A percentile compares a stretch with the other conserved stretches of the same genome.
phyloP scores from a whole-genome alignment of 2,329 filamentous ascomycete genomes.

The Tolypocladium ophioglossoides region DNA sequence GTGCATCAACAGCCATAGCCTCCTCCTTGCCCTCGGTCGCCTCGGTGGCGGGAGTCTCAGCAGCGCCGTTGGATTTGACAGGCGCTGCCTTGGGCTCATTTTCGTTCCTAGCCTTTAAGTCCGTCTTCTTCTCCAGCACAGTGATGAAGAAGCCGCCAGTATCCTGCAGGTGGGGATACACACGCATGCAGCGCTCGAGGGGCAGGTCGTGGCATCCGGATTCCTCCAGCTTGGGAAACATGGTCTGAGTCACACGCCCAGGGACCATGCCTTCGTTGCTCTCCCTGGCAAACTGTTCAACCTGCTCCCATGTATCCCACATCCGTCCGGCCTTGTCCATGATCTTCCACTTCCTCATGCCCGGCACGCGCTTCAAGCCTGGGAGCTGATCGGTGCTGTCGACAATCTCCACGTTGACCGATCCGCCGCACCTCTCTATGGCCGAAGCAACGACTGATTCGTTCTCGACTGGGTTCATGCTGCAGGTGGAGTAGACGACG shows the following conservation, averaged over 20 bases:
- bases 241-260: slow-evolving; percentile 62
- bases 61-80: slow-evolving; percentile 2
- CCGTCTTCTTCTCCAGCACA: slow-evolving; percentile 81
- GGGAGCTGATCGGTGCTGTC: slow-evolving; percentile 74
- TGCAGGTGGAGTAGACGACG: slow-evolving; percentile 97
- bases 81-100: slow-evolving; percentile 32
- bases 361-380: slow-evolving; percentile 63
- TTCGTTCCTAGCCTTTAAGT: slow-evolving; percentile 71
- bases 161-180: slow-evolving; percentile 92
- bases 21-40: slow-evolving; percentile 14
- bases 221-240: slow-evolving; percentile 62
- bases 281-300: slow-evolving; percentile 58
- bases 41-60: slow-evolving; percentile 1
- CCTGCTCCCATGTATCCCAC: slow-evolving; percentile 74
- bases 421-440: slow-evolving; percentile 80
- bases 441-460: slow-evolving; percentile 84
- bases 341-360: slow-evolving; percentile 75
- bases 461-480: slow-evolving; percentile 97
- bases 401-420: slow-evolving; percentile 69
- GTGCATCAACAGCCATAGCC: background rate
- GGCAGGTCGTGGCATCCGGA: slow-evolving; percentile 54
- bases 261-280: slow-evolving; percentile 44
- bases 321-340: slow-evolving; percentile 77
- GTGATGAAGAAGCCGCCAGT: slow-evolving; percentile 98
- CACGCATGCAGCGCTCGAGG: slow-evolving; percentile 80